Conservation (phyloP, 2,329 filamentous ascomycete species). For the Cercospora janseana region DNA sequence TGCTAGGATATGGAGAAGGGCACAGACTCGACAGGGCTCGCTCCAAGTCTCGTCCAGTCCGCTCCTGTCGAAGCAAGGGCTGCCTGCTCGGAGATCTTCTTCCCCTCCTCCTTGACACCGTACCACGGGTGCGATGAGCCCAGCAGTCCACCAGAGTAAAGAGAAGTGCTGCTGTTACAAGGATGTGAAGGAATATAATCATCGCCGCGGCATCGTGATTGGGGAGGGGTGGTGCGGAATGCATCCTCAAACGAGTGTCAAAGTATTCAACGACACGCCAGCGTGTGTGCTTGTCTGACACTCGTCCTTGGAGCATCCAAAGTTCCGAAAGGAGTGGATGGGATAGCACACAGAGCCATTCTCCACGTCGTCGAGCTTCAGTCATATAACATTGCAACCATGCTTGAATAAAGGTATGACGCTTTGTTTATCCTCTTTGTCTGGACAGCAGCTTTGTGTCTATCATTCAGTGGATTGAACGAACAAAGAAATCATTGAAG, state of each 20-base stretch:
- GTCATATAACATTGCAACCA: not conserved
- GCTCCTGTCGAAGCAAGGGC: not conserved
- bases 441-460: too few species aligned
- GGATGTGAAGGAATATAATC: slow-evolving; percentile 6
- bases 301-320: not conserved
- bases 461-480: too few species aligned
- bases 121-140: not conserved
- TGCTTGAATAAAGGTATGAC: not conserved
- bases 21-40: not conserved
- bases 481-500: too few species aligned
- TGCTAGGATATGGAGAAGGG: not conserved
- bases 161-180: slow-evolving; percentile 12
- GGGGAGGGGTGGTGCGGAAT: not conserved
- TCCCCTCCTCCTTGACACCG: not conserved
- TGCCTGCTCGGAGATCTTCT: slow-evolving; percentile 9
- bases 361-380: not conserved
- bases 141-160: slow-evolving; percentile 8
- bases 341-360: slow-evolving; percentile 2
- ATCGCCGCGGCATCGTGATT: not conserved
- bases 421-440: not conserved
- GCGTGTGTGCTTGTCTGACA: not conserved
- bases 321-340: not conserved
- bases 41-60: slow-evolving; percentile 12
- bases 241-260: slow-evolving; percentile 1
- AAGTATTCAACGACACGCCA: not conserved